phyloP scores from a whole-genome alignment of 495 filamentous ascomycete species.

The Xylaria palmicola region DNA sequence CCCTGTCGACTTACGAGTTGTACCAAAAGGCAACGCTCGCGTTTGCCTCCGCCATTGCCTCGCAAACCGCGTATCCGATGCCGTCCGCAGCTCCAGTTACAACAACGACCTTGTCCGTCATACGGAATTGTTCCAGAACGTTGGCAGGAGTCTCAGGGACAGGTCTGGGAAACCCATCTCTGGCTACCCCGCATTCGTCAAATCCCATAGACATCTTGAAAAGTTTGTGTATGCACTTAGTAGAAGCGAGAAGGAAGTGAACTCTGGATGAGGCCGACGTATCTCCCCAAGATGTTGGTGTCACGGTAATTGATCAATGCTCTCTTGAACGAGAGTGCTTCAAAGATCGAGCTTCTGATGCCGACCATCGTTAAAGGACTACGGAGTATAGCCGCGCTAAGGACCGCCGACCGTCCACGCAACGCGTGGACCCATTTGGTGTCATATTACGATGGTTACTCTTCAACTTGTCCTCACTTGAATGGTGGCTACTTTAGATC shows the following conservation, averaged over 20 bases:
- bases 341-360: background rate
- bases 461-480: background rate
- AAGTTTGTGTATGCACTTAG: background rate
- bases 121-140: constrained; percentile 31
- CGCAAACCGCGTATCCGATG: constrained; percentile 32
- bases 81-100: constrained; percentile 45
- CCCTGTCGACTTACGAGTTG: constrained; percentile 42
- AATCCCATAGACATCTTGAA: constrained; percentile 51
- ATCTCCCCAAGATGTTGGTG: background rate
- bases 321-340: background rate
- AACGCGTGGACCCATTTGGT: constrained; percentile 1
- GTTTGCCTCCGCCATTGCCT: constrained; percentile 37
- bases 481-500: background rate
- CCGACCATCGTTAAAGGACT: no score
- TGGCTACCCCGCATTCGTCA: constrained; percentile 32
- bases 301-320: no score
- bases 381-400: no score
- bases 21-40: constrained; percentile 38
- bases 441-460: background rate
- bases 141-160: constrained; percentile 25
- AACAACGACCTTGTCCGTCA: constrained; percentile 39
- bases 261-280: background rate
- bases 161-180: constrained; percentile 45
- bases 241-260: background rate
- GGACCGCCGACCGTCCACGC: background rate